A percentile compares a stretch with the other conserved stretches of the same genome.
phyloP scores from a whole-genome alignment of 768 basidiomycete species.

The Trametes villosa region DNA sequence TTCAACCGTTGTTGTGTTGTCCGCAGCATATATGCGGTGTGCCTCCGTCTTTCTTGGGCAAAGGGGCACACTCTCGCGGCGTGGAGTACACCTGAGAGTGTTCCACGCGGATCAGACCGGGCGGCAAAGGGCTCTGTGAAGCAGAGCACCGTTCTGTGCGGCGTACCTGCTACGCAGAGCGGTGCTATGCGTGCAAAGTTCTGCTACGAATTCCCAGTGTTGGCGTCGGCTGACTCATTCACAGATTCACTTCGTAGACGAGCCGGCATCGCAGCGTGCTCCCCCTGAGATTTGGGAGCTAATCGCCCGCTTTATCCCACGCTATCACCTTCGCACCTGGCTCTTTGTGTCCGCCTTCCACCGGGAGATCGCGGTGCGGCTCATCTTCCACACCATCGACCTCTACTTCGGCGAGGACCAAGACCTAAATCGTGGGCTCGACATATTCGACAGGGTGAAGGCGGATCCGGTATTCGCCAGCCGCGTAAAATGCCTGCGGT shows the following conservation, averaged over 20 bases:
- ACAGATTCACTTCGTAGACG: constrained; percentile 56
- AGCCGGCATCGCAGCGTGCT: constrained; percentile 63
- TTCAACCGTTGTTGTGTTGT: too few species aligned
- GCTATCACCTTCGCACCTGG: constrained; percentile 72
- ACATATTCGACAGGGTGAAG: constrained; percentile 71
- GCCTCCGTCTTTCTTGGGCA: too few species aligned
- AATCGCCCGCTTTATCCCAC: constrained; percentile 63
- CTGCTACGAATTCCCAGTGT: not conserved
- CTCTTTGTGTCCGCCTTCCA: constrained; percentile 67
- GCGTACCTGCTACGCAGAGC: too few species aligned
- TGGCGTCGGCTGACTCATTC: not conserved
- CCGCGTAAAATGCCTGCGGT: constrained; percentile 57
- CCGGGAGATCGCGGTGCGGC: constrained; percentile 63
- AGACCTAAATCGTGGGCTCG: constrained; percentile 58
- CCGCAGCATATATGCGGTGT: too few species aligned
- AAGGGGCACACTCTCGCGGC: too few species aligned
- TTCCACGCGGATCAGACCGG: too few species aligned
- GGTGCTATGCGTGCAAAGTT: too few species aligned
- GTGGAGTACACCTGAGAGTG: too few species aligned
- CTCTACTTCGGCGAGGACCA: constrained; percentile 68
- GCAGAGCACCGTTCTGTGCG: too few species aligned
- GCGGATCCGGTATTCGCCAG: constrained; percentile 63
- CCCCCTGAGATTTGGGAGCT: constrained; percentile 72
- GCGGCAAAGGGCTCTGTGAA: too few species aligned
- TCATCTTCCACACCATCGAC: constrained; percentile 70